Conservation (phyloP, 441 rosid species). For the Breynia disticha region DNA sequence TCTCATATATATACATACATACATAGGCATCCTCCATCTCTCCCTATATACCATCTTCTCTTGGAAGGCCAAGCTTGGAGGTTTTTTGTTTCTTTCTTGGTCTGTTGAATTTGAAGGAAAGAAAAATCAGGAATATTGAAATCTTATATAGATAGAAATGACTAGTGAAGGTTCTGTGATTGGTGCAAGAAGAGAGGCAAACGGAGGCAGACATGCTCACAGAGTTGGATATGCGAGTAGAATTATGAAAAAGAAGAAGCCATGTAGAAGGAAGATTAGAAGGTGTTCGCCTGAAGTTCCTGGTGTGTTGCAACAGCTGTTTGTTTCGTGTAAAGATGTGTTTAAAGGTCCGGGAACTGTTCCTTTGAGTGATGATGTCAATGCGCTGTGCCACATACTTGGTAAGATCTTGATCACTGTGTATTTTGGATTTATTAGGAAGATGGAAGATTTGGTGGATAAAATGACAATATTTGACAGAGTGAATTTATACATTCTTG, state of each 20-base stretch:
- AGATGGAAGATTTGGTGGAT: not conserved
- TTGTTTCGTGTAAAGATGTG: slow-evolving; percentile 26
- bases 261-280: slow-evolving; percentile 1
- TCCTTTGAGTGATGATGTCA: slow-evolving; percentile 33
- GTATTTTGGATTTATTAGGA: not conserved
- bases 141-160: not conserved
- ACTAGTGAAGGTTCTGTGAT: slow-evolving; percentile 20
- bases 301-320: slow-evolving; percentile 28
- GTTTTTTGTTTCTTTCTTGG: no score
- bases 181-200: slow-evolving; percentile 17
- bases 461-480: not conserved
- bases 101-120: not conserved
- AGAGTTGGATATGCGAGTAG: slow-evolving; percentile 28
- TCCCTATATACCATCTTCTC: not conserved
- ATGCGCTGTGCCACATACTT: slow-evolving; percentile 26
- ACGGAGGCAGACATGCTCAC: slow-evolving; percentile 11
- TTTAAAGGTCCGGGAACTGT: slow-evolving; percentile 42
- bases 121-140: not conserved
- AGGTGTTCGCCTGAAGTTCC: slow-evolving; percentile 1
- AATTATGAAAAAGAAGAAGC: slow-evolving; percentile 17
- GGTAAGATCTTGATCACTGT: slow-evolving; percentile 22
- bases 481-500: not conserved
- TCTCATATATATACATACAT: slow-evolving; percentile 1
- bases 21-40: not conserved
- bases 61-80: no score